Conservation (phyloP, 2,329 filamentous ascomycete genomes). For the Chaetomiaceae sp. region DNA sequence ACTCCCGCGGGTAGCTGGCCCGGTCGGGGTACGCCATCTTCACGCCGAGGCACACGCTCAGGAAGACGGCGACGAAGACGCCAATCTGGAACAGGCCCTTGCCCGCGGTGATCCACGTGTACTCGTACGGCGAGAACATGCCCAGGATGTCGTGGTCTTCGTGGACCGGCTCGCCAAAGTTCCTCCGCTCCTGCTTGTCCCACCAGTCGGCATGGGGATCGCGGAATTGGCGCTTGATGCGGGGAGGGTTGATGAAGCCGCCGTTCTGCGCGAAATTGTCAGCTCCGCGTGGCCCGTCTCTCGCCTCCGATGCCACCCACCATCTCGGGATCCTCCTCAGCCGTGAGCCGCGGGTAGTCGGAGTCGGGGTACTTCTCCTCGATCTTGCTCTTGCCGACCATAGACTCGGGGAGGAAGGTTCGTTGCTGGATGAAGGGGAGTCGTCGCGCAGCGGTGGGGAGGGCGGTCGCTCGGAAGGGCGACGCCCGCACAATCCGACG, state of each 20-base stretch:
- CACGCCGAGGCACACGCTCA: slow-evolving; percentile 63
- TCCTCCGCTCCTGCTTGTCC: slow-evolving; percentile 95
- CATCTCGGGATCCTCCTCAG: slow-evolving; percentile 62
- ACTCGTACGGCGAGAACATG: slow-evolving; percentile 83
- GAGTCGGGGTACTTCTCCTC: slow-evolving; percentile 51
- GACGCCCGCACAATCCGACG: slow-evolving; percentile 52
- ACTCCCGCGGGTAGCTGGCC: slow-evolving; percentile 64
- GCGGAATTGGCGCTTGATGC: slow-evolving; percentile 82
- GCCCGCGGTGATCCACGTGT: slow-evolving; percentile 72
- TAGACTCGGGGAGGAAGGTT: slow-evolving; percentile 49
- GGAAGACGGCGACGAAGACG: slow-evolving; percentile 58
- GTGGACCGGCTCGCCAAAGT: slow-evolving; percentile 93
- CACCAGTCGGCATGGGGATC: slow-evolving; percentile 94
- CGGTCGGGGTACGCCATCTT: slow-evolving; percentile 68
- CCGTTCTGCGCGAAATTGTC: slow-evolving; percentile 58
- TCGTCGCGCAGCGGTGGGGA: slow-evolving; percentile 39
- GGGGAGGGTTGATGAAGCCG: slow-evolving; percentile 73
- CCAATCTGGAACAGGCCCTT: slow-evolving; percentile 66
- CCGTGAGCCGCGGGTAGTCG: slow-evolving; percentile 43
- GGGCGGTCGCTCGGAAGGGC: slow-evolving; percentile 42
- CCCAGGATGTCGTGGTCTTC: slow-evolving; percentile 94
- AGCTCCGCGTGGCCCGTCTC: slow-evolving; percentile 9
- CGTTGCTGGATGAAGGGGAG: slow-evolving; percentile 53
- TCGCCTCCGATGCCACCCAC: slow-evolving; percentile 35
- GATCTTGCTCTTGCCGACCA: slow-evolving; percentile 41